Percentiles rank a stretch among this genome's conserved stretches.
phyloP scores from a whole-genome alignment of 768 basidiomycete genomes.

The Coprinopsis strossmayeri region DNA sequence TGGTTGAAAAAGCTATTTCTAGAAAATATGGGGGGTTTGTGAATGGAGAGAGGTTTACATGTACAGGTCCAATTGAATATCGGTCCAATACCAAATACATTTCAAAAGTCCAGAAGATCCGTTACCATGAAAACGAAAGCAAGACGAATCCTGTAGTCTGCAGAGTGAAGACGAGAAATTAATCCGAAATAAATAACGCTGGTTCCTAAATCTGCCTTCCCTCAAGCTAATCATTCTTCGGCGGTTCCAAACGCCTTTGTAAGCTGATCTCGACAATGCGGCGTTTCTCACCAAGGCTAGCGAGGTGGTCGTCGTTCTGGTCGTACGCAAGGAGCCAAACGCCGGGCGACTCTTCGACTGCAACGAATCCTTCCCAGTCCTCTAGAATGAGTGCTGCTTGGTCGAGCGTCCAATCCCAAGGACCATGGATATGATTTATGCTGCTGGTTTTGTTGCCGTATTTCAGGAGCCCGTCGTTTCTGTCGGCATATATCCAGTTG shows the following conservation, averaged over 20 bases:
- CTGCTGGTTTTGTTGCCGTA: conserved; percentile 25
- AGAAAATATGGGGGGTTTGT: no score
- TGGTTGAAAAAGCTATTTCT: no score
- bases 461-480: conserved; percentile 17
- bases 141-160: no score
- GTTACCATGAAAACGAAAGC: no score
- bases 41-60: no score
- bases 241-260: conserved; percentile 14
- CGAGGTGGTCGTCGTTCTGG: conserved; percentile 3
- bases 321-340: conserved; percentile 1
- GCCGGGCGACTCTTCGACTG: conserved; percentile 4
- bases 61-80: no score
- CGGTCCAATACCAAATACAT: no score
- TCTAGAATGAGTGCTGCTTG: conserved; percentile 17
- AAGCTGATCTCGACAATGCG: conserved; percentile 18
- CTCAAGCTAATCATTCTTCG: neutral
- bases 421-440: conserved; percentile 20
- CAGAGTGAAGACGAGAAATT: neutral
- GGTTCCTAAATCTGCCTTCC: neutral
- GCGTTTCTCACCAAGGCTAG: conserved; percentile 10
- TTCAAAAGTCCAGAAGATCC: no score
- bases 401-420: conserved; percentile 25
- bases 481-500: conserved; percentile 26
- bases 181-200: neutral
- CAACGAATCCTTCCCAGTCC: conserved; percentile 21